Percentiles rank a stretch among this genome's conserved stretches.
Evolutionary conservation across 1,139 yeast species (phyloP).

Genomic region (Taphrina communis): DNA sequence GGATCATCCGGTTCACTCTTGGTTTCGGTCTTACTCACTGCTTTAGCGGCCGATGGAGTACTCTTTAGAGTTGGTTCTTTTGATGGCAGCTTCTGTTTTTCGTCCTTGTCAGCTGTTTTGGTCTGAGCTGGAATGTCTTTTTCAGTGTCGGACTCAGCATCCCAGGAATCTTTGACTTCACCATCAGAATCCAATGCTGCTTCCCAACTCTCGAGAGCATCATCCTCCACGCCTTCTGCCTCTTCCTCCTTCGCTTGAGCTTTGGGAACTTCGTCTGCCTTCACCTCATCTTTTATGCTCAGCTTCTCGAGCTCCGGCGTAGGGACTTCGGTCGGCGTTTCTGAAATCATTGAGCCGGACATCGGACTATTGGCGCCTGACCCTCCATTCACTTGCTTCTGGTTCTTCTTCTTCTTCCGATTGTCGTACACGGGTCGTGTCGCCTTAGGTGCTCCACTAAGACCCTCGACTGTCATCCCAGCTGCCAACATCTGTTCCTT

Average conservation of each 20-base stretch:
- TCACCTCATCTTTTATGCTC: slow-evolving; percentile 34
- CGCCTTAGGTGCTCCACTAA: slow-evolving; percentile 53
- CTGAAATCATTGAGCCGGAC: slow-evolving; percentile 10
- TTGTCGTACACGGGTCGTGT: slow-evolving; percentile 74
- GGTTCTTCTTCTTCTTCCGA: slow-evolving; percentile 66
- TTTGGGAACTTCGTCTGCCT: slow-evolving; percentile 24
- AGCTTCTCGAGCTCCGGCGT: slow-evolving; percentile 30
- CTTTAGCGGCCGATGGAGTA: slow-evolving; percentile 40
- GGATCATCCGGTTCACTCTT: slow-evolving; percentile 24
- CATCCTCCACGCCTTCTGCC: slow-evolving; percentile 49
- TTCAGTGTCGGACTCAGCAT: slow-evolving; percentile 48
- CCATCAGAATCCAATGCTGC: slow-evolving; percentile 53
- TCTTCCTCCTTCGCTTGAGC: slow-evolving; percentile 31
- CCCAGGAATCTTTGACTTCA: slow-evolving; percentile 52
- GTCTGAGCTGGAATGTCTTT: slow-evolving; percentile 48
- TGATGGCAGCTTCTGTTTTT: not conserved
- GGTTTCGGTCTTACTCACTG: slow-evolving; percentile 35
- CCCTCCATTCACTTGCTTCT: slow-evolving; percentile 53
- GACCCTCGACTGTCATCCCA: slow-evolving; percentile 77
- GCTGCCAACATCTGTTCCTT: slow-evolving; percentile 81
- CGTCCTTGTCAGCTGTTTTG: not conserved
- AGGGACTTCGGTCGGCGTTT: slow-evolving; percentile 11
- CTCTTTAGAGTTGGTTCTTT: not conserved
- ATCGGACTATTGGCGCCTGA: slow-evolving; percentile 18
- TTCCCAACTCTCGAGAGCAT: slow-evolving; percentile 49